Evolutionary conservation across 1,139 yeast species (phyloP).

Genomic region (Oligophagozyma castellii): DNA sequence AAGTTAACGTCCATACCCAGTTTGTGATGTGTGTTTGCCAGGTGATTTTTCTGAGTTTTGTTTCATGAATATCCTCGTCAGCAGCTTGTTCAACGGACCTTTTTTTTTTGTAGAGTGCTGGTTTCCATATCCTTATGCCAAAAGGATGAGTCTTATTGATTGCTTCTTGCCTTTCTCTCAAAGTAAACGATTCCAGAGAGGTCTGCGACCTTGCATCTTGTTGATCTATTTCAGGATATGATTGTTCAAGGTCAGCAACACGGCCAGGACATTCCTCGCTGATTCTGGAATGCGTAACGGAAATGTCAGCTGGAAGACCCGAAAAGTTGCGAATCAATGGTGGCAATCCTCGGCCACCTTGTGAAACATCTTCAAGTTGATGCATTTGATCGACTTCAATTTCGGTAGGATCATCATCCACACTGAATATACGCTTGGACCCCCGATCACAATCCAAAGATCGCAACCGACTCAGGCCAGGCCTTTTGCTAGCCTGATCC

Average conservation of each 20-base stretch:
- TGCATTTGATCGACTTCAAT: constrained; percentile 40
- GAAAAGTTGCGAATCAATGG: constrained; percentile 14
- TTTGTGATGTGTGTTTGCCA: constrained; percentile 63
- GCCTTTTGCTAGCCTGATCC: too few relatives aligned
- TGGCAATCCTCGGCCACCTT: constrained; percentile 45
- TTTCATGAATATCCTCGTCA: constrained; percentile 84
- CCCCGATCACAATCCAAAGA: too few relatives aligned
- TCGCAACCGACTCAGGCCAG: too few relatives aligned
- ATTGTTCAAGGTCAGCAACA: neutral
- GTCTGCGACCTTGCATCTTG: constrained; percentile 40
- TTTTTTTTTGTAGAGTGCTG: constrained; percentile 83
- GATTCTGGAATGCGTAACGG: constrained; percentile 1
- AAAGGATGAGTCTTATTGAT: constrained; percentile 94
- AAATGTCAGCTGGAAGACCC: constrained; percentile 6
- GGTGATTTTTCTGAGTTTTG: constrained; percentile 33
- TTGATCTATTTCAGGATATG: constrained; percentile 23
- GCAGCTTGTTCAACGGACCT: constrained; percentile 89
- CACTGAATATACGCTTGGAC: constrained; percentile 38
- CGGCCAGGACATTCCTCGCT: neutral
- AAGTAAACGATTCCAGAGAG: constrained; percentile 71
- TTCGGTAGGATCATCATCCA: constrained; percentile 64
- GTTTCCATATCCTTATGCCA: constrained; percentile 97
- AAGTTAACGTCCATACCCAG: constrained; percentile 55
- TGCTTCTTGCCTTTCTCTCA: constrained; percentile 88
- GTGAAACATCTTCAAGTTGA: constrained; percentile 29